Base-by-base conservation (phyloP, 805 yeast species). In the Middelhovenomyces tepae region DNA sequence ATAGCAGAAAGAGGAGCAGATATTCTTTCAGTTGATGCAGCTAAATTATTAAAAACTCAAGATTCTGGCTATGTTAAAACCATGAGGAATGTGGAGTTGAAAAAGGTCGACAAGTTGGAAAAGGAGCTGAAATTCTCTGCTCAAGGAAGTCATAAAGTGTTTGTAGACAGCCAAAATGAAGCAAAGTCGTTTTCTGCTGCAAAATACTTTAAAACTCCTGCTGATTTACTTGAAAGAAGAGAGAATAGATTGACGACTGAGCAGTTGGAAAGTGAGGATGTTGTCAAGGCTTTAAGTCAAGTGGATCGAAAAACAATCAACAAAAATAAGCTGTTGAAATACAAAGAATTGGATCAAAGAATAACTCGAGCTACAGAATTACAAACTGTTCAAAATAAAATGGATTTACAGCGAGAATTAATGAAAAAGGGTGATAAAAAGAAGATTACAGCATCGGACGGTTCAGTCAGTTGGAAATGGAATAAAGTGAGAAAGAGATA, bases 361-460 rank as follows among this genome's bases (percentile, higher is more conserved):
- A 54, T 83, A 48, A 77, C 79, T 43, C 71, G 94, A 46, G 82
- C 76, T 40, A 59, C 66, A 34, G 74, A 86, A 56, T 65, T 89
- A 44, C 63, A 65, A 32, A 69, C 69, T 32, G 81, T 89, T 11
- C 79, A 84, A 49, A 67, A 67, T 26, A 72, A 76, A 48, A 75
- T 87, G 75, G 82, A 80, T 36, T 47, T 72, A 36, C 93, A 86
- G 48, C 74, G 81, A 40, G 94, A 87, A 51, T 68, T 86, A 35
- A 85, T 89, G 94, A 84, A 84, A 55, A 80, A 77, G 44, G 97
- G 97, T 1, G 73, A 75, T 40, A 83, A 82, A 60, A 81, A 78
- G 69, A 86, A 86, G 62, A 55, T 79, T 4, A 64, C 69, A 2
- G 79, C 69, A 36, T 61, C 67, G 10, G 68, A 73, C 21, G 97